Evolutionary conservation across 202 grass and related monocot species (phyloP), one percentile per base, ranked within the genome.

Genomic region (Miscanthus sacchariflorus): DNA sequence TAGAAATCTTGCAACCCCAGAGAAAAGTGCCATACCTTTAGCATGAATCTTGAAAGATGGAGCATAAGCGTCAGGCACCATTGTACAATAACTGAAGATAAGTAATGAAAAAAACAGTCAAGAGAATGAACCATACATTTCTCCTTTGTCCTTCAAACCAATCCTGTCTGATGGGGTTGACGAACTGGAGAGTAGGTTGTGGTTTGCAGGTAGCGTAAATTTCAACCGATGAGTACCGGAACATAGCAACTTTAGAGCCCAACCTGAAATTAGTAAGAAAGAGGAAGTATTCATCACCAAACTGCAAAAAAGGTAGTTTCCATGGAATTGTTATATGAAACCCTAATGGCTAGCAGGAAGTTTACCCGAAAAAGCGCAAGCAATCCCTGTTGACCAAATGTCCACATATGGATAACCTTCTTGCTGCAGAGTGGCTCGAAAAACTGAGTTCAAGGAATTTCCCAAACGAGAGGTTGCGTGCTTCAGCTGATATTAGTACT

Each of bases 381-480:
- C 95, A 99, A 75, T 99, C 97, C 69, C 91, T 93, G 79, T 99
- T 95, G 83, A 99, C 83, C 76, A 91, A 88, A 91, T 99, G 97
- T n/a, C 97, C 97, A 74, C 97, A 99, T 85, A 93, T 95, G 58
- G 94, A 96, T 85, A 99, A 72, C 73, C 94, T 96, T 89, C 88
- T 93, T 5, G 93, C 97, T 27, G 93, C 87, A 81, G 95, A 95
- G 23, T 99, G 97, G 80, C 93, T 89, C 10, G 97, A 99, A 88
- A 99, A 99, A 89, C 97, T 97, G 64, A 99, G 95, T 77, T 97
- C 95, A 48, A 99, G 84, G 80, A 99, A 97, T 91, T 99, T 99
- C 45, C 97, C 97, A 88, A 99, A 99, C 9, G 97, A 99, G 33
- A 99, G 93, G 91, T 89, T 92, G 12, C 90, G 85, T 0, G 97